Conservation (phyloP, 352 stramenopile genomes). For the Globisporangium lucens region DNA sequence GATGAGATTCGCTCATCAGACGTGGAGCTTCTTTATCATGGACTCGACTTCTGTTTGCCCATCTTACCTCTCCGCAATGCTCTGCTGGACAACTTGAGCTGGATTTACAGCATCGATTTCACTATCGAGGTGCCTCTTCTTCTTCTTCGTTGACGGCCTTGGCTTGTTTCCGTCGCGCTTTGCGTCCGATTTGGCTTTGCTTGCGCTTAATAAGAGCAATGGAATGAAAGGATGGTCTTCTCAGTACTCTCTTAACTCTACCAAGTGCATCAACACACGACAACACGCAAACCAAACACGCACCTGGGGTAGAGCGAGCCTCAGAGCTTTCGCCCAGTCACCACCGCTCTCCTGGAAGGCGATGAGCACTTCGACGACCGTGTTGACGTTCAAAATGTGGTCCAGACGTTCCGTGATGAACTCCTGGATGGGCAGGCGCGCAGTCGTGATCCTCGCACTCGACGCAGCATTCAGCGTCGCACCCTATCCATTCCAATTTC, state of each 20-base stretch:
- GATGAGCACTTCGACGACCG: conserved; percentile 68
- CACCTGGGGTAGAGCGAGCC: conserved; percentile 54
- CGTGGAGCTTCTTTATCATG: neutral
- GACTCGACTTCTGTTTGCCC: neutral
- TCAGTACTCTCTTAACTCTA: neutral
- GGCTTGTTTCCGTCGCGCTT: conserved; percentile 24
- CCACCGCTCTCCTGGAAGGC: conserved; percentile 33
- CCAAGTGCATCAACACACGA: neutral
- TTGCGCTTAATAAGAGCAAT: conserved; percentile 28
- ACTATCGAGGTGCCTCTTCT: neutral
- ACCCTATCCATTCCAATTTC: conserved; percentile 23
- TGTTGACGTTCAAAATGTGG: conserved; percentile 84
- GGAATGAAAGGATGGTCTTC: neutral
- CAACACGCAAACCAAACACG: neutral
- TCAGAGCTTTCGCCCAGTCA: conserved; percentile 53
- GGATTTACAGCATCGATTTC: neutral
- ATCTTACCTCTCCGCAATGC: neutral
- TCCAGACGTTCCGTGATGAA: conserved; percentile 59
- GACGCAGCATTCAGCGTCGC: conserved; percentile 53
- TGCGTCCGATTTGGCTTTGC: conserved; percentile 33
- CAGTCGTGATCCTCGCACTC: conserved; percentile 45
- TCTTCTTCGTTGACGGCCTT: neutral
- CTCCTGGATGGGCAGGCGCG: conserved; percentile 72
- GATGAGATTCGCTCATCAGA: neutral
- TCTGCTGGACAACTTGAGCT: neutral